Evolutionary conservation across 2,329 filamentous ascomycete genomes (phyloP), one percentile per base, ranked within the genome.

Genomic region (Thielaviopsis musarum): DNA sequence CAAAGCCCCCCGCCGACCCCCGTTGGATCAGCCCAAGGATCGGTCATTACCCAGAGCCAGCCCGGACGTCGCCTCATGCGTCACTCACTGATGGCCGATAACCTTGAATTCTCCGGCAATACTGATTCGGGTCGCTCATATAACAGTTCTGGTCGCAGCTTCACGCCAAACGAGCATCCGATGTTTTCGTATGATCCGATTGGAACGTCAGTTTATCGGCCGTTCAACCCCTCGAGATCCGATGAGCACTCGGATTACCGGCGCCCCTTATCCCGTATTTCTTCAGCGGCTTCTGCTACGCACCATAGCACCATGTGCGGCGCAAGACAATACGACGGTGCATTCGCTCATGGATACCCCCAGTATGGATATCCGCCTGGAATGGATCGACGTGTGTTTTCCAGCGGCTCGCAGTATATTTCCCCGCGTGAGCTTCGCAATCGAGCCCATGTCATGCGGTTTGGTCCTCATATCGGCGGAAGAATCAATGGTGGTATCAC

Each of bases 131-230:
- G 48, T 17, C 54, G 49, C 21, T 62, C 34, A 15, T 54, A 54
- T 24, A 19, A 57, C 22, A 45, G 41, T 24, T 62, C 51, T 10
- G 49, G 57, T 13, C 49, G 54, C 3, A 49, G 45, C 9, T 56
- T 54, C 5, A 56, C 60, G 5, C 28, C 53, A 9, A 62, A 56
- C 19, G 54, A 54, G 22, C 60, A 62, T 52, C 57, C 60, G 5
- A 59, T 59, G 12, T 62, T 57, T 28, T 54, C 53, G 15, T 62
- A 62, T 49, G 56, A 57, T 22, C 60, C 60, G 15, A 59, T 62
- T 52, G 57, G 57, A 2, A 17, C 57, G n/a, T 38, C 24, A 22
- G 12, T 19, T 1, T 24, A 49, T 28, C 52, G 30, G 7, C 22
- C 38, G 5, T 54, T 54, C 21, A 59, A 51, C 10, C 26, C 57